A percentile compares a stretch with the other conserved stretches of the same genome.
phyloP scores from a whole-genome alignment of 2,329 filamentous ascomycete genomes.

The Zopfia rhizophila region DNA sequence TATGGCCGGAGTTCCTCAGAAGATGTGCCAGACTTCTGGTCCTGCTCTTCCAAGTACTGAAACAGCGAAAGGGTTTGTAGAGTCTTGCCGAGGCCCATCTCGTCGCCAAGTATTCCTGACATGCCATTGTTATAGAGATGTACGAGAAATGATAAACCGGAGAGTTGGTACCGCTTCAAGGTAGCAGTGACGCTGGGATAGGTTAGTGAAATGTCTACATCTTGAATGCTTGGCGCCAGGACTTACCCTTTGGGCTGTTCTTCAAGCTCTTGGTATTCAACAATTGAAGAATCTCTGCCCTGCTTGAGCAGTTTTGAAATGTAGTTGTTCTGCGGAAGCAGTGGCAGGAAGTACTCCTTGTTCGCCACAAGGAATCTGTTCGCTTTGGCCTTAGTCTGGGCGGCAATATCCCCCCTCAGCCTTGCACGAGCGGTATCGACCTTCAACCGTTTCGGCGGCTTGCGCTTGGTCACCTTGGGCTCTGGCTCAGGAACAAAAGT shows the following conservation, averaged over 20 bases:
- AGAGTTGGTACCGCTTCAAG: conserved; percentile 96
- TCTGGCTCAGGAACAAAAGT: conserved; percentile 28
- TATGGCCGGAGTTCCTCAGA: conserved; percentile 83
- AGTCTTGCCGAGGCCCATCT: conserved; percentile 99
- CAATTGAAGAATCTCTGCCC: conserved; percentile 32
- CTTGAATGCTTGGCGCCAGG: background rate
- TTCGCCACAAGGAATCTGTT: conserved; percentile 59
- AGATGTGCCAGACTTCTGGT: conserved; percentile 61
- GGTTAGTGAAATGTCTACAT: background rate
- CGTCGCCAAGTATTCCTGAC: conserved; percentile 96
- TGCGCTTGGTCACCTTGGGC: conserved; percentile 15
- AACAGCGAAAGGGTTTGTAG: conserved; percentile 98
- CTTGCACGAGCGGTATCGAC: conserved; percentile 52
- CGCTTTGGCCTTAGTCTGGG: conserved; percentile 55
- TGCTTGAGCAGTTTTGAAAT: conserved; percentile 50
- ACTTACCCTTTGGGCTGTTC: conserved; percentile 56
- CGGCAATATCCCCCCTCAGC: conserved; percentile 55
- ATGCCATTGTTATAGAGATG: conserved; percentile 99
- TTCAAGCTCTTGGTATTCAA: conserved; percentile 54
- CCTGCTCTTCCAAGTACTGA: conserved; percentile 94
- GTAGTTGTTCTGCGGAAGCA: conserved; percentile 58
- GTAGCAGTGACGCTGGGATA: conserved; percentile 55
- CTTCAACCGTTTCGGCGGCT: conserved; percentile 24
- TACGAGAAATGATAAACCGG: conserved; percentile 98
- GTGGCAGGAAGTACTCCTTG: conserved; percentile 58